Conservation (phyloP, 2,329 filamentous ascomycete genomes). For the Penicillium italicum region DNA sequence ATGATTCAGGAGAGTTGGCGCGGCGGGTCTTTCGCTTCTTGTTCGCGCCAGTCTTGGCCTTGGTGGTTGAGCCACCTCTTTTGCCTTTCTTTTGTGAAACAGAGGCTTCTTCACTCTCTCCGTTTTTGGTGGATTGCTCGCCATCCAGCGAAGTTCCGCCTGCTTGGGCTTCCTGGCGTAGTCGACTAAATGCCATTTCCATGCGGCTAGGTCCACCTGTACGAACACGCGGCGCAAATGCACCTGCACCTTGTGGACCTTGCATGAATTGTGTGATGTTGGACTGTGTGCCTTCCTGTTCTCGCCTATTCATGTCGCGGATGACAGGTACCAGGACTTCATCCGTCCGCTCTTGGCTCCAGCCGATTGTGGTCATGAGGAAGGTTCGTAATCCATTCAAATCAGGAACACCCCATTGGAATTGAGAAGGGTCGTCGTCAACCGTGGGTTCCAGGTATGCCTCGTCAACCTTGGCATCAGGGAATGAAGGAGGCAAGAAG, state of each 20-base stretch:
- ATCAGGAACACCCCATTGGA: constrained; percentile 95
- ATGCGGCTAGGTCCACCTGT: constrained; percentile 65
- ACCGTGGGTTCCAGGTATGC: constrained; percentile 87
- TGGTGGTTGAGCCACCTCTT: constrained; percentile 17
- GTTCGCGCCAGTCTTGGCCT: constrained; percentile 15
- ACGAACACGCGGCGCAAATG: constrained; percentile 67
- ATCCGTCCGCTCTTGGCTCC: constrained; percentile 86
- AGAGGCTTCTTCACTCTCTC: constrained; percentile 3
- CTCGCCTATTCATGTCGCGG: constrained; percentile 85
- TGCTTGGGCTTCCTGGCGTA: constrained; percentile 55
- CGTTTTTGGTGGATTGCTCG: not conserved
- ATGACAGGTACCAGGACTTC: constrained; percentile 96
- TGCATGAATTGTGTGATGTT: constrained; percentile 95
- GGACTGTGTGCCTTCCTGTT: constrained; percentile 84
- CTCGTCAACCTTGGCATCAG: constrained; percentile 69
- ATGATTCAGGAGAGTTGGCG: not conserved
- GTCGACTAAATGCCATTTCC: constrained; percentile 67
- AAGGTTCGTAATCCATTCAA: constrained; percentile 79
- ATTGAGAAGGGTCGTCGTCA: constrained; percentile 70
- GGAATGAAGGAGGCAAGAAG: constrained; percentile 78
- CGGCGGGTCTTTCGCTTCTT: constrained; percentile 29
- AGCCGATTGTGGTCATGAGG: constrained; percentile 88
- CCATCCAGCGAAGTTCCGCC: constrained; percentile 15
- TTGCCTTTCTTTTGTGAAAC: constrained; percentile 4
- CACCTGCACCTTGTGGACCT: constrained; percentile 56